A percentile compares a stretch with the other conserved stretches of the same genome.
These are phyloP conservation scores for Alternaria hordeiaustralica DNA, from an alignment of 2,329 filamentous ascomycete genomes.

Conservation along the genomic window DNA sequence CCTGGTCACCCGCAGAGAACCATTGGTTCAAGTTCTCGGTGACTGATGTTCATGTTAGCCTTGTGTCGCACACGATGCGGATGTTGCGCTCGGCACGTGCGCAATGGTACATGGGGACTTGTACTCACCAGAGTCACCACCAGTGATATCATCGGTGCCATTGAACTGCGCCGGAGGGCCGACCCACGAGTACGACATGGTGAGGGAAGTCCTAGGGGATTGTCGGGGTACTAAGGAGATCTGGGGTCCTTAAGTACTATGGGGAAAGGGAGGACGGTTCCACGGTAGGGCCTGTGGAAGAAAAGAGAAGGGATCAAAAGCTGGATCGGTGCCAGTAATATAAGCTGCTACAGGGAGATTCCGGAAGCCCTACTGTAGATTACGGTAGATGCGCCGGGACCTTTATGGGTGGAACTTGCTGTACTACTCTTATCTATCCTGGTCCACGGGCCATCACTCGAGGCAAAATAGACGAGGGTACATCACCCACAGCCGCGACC, in stretches of 20 bases:
- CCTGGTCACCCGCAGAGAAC: conserved; percentile 89
- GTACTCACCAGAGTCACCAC: conserved; percentile 79
- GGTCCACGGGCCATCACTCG: conserved; percentile 40
- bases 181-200: conserved; percentile 58
- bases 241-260: conserved; percentile 4
- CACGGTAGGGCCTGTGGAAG: conserved; percentile 20
- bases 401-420: conserved; percentile 44
- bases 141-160: conserved; percentile 65
- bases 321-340: conserved; percentile 39
- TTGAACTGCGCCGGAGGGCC: conserved; percentile 56
- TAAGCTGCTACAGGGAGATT: conserved; percentile 38
- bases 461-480: conserved; percentile 46
- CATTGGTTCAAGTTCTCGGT: conserved; percentile 93
- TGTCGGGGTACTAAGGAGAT: conserved; percentile 15
- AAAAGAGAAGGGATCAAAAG: conserved; percentile 16
- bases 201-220: conserved; percentile 21
- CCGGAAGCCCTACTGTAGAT: conserved; percentile 40
- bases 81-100: conserved; percentile 30
- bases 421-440: conserved; percentile 48
- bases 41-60: conserved; percentile 59
- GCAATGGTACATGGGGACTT: conserved; percentile 15
- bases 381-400: conserved; percentile 36
- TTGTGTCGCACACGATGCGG: conserved; percentile 3
- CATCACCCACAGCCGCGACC: conserved; percentile 37
- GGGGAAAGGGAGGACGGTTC: conserved; percentile 7